Base-by-base conservation (phyloP, 2,329 filamentous ascomycete species). In the Hypoxylon sp. region DNA sequence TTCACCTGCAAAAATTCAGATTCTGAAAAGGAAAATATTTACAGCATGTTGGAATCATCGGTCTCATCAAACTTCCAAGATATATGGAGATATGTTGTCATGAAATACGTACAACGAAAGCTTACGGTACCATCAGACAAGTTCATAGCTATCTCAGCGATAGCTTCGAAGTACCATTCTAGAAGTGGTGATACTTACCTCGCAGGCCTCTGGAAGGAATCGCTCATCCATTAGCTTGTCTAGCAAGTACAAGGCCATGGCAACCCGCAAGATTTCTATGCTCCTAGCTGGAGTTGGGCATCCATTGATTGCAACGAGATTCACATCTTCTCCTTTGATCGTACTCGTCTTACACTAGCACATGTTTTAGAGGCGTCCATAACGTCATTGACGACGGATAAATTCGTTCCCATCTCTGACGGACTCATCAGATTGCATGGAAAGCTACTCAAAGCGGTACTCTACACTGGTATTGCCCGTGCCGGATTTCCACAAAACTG, bases 251-350 rank as follows among this genome's bases (percentile, higher is more conserved):
- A 27, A 27, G 31, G 3, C 17, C 11, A 11, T 22, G 13, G 20
- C 2, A 37, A n/a, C 6, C 20, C 56, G 1, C 44, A 60, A 31
- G 7, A 17, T 2, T 51, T 42, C 14, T 60, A 50, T 42, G 46
- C 20, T 37, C 42, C 56, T 22, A 51, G 31, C 4, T 60, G 46
- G 56, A 60, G 56, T 25, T 51, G 46, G 46, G 22, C 13, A 2
- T 51, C 44, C 30, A 22, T 59, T 35, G 13, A 37, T n/a, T 10
- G 13, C n/a, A 30, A 25, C 14, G 17, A 54, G 1, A 4, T 35
- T 42, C 3, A 17, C 6, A 10, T 17, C n/a, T 8, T 13, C 7
- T 4, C 14, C n/a, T 17, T 42, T 6, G 14, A 6, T 6, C 7
- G 31, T 33, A 42, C 2, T 6, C 14, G 14, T n/a, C 5, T 6